Evolutionary conservation across 2,329 filamentous ascomycete genomes (phyloP).

Genomic region (Neofusicoccum sp.): DNA sequence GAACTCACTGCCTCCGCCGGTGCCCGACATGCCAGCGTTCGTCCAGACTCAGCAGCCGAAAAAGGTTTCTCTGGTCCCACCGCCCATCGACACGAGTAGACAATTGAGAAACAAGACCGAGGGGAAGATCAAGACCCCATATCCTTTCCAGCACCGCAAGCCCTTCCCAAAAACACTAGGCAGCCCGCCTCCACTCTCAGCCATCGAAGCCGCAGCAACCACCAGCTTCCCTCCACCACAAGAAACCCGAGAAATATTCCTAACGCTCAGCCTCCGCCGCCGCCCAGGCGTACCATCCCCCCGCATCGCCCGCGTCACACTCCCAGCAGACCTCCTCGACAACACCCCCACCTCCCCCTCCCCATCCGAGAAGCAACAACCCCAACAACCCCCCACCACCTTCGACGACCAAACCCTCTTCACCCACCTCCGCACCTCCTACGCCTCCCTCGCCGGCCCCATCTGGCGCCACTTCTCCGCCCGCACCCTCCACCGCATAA

Average conservation of each 20-base stretch:
- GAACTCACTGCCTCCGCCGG: neutral
- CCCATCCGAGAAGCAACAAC: neutral
- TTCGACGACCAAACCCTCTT: conserved; percentile 15
- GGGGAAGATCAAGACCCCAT: conserved; percentile 10
- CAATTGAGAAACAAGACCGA: neutral
- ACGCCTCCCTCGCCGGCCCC: conserved; percentile 9
- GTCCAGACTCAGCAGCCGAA: conserved; percentile 5
- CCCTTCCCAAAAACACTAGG: conserved; percentile 5
- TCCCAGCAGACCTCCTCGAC: neutral
- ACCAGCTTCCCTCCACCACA: neutral
- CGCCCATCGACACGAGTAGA: conserved; percentile 10
- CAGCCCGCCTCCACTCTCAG: neutral
- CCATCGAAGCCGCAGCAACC: neutral
- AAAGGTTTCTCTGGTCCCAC: conserved; percentile 5
- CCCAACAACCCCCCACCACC: neutral
- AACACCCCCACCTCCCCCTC: neutral
- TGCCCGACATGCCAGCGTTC: neutral
- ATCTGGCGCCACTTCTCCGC: conserved; percentile 18
- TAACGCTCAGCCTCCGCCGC: conserved; percentile 10
- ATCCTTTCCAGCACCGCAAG: conserved; percentile 13
- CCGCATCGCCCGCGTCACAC: conserved; percentile 9
- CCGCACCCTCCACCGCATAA: conserved; percentile 11
- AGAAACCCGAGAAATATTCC: neutral
- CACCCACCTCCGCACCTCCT: conserved; percentile 10
- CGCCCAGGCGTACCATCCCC: neutral